These are phyloP conservation scores for Pseudogymnoascus sp. DNA, from an alignment of 2,329 filamentous ascomycete species.

Conservation along the genomic window DNA sequence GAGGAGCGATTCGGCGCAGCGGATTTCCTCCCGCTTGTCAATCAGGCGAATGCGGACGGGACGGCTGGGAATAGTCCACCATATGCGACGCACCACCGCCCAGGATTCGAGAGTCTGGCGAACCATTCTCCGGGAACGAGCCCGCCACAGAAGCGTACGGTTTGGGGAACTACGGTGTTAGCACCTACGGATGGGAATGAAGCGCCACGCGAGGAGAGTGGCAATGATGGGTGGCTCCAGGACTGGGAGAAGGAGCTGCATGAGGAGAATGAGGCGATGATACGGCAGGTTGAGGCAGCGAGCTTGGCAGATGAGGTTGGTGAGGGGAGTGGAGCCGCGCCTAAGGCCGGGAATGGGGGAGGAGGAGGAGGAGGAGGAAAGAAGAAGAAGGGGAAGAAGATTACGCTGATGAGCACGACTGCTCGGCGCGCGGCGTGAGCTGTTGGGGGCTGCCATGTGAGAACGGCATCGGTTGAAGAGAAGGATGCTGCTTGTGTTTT, in stretches of 20 bases:
- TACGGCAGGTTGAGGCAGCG: slow-evolving; percentile 50
- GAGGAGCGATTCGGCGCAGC: slow-evolving; percentile 40
- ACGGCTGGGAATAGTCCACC: slow-evolving; percentile 39
- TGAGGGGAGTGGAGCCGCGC: slow-evolving; percentile 26
- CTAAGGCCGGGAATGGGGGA: slow-evolving; percentile 5
- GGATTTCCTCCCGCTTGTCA: slow-evolving; percentile 56
- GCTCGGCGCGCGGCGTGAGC: slow-evolving; percentile 32
- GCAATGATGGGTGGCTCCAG: slow-evolving; percentile 78
- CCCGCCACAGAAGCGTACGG: slow-evolving; percentile 65
- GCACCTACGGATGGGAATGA: slow-evolving; percentile 33
- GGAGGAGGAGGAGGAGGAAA: slow-evolving; percentile 32
- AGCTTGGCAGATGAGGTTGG: slow-evolving; percentile 28
- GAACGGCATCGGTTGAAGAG: not conserved
- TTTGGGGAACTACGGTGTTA: slow-evolving; percentile 82
- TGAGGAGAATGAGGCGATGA: slow-evolving; percentile 50
- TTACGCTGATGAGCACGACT: slow-evolving; percentile 60
- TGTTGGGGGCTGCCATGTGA: not conserved
- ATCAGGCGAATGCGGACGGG: slow-evolving; percentile 36
- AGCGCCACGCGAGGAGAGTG: slow-evolving; percentile 18
- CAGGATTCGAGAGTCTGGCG: slow-evolving; percentile 59
- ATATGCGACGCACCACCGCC: slow-evolving; percentile 46
- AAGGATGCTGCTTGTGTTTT: not conserved
- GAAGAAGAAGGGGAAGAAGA: slow-evolving; percentile 66
- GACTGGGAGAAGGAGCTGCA: slow-evolving; percentile 72
- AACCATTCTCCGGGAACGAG: slow-evolving; percentile 63